Conservation (phyloP, 306 rosid genomes). For the Cucumis melo region DNA sequence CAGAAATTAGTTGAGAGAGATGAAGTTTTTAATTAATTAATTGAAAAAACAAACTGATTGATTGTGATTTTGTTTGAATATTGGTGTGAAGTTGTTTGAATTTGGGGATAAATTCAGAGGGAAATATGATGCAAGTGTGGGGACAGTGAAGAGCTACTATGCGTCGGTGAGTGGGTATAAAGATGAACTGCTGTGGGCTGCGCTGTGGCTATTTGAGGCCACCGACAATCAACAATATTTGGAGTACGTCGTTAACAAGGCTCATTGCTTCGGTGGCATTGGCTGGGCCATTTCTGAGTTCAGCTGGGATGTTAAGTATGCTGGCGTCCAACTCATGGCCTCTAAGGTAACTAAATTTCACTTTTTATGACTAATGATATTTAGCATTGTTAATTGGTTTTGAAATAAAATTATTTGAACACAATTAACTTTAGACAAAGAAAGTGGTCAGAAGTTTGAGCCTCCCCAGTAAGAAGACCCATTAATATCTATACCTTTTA, state of each 20-base stretch:
- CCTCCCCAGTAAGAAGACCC: too few species aligned
- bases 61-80: too few species aligned
- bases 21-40: neutral
- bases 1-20: neutral
- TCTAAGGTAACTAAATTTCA: conserved; percentile 39
- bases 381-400: too few species aligned
- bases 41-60: neutral
- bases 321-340: conserved; percentile 76
- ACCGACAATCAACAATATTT: conserved; percentile 70
- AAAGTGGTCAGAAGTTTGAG: neutral
- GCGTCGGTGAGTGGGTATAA: conserved; percentile 98
- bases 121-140: conserved; percentile 70
- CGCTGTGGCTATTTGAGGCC: conserved; percentile 90
- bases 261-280: conserved; percentile 69
- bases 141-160: conserved; percentile 79
- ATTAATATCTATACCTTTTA: too few species aligned
- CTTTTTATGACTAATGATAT: neutral
- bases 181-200: conserved; percentile 95
- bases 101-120: conserved; percentile 83
- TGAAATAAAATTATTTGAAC: too few species aligned
- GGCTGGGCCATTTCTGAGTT: conserved; percentile 95
- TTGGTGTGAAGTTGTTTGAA: conserved; percentile 53
- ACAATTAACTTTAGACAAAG: too few species aligned
- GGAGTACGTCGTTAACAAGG: conserved; percentile 43
- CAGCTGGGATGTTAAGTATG: conserved; percentile 96